phyloP scores from a whole-genome alignment of 306 rosid genomes.

The Crotalaria pallida region DNA sequence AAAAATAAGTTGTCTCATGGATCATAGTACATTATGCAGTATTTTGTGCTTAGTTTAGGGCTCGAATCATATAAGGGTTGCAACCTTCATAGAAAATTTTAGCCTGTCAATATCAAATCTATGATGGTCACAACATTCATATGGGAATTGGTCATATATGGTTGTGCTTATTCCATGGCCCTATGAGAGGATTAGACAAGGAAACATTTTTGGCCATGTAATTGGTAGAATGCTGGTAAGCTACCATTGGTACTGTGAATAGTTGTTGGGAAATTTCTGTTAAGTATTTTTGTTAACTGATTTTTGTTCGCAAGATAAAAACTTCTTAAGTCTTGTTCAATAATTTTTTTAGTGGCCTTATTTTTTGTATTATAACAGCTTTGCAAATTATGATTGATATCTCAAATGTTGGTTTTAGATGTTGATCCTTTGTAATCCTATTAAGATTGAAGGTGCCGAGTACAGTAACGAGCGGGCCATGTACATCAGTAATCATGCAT shows the following conservation, averaged over 20 bases:
- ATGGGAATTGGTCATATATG: conserved; percentile 59
- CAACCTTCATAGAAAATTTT: too few species aligned
- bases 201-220: conserved; percentile 61
- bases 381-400: not conserved
- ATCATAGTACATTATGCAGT: too few species aligned
- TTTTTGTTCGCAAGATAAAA: not conserved
- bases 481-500: conserved; percentile 63
- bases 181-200: conserved; percentile 47
- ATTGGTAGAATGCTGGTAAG: conserved; percentile 66
- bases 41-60: too few species aligned
- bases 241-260: not conserved
- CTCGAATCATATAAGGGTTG: too few species aligned
- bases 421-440: conserved; percentile 64
- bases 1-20: too few species aligned
- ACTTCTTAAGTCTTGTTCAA: not conserved
- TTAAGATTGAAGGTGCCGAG: conserved; percentile 55
- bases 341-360: not conserved
- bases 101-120: too few species aligned
- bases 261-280: not conserved
- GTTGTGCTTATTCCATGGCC: conserved; percentile 58
- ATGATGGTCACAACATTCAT: conserved; percentile 53
- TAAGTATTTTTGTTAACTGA: not conserved
- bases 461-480: conserved; percentile 43
- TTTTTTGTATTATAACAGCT: not conserved
- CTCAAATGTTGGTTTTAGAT: conserved; percentile 32